Evolutionary conservation across 2,329 filamentous ascomycete species (phyloP), one percentile per base, ranked within the genome.

Genomic region (Fusarium sp.): DNA sequence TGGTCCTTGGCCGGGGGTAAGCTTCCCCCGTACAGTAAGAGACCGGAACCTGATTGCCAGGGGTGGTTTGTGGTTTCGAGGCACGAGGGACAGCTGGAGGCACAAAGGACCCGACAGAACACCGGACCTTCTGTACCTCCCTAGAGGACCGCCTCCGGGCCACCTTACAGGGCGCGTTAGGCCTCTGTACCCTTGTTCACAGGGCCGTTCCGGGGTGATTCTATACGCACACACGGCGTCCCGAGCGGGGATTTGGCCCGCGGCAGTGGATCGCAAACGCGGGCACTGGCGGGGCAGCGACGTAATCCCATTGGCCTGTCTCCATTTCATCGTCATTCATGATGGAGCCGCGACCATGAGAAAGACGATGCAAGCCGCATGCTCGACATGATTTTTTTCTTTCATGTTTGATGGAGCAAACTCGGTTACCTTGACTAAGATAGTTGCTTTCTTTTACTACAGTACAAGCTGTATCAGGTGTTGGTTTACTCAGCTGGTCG

Each of bases 331-430:
- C 72, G 70, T 66, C 72, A 74, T 74, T 72, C 71, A 61, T 71
- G 66, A 74, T 74, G 72, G 72, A 74, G 69, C 72, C 72, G 63
- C 62, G 69, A 62, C 56, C 56, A 40, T 49, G 58, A 58, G 58
- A 72, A 69, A 70, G 72, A 74, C 72, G 72, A 74, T 72, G 70
- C 68, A 73, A 74, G 72, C 70, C 72, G 72, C 66, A 61, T 60
- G 68, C 49, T 71, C 36, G 52, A 50, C 24, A 45, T 54, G 34
- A 34, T 45, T 66, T 58, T 58, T 46, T 34, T 18, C 26, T 40
- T 57, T 58, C 34, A 28, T 67, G 53, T 56, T 39, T 68, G 44
- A 59, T 38, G 38, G 53, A 64, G 59, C 39, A 42, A 63, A 48
- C 40, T 52, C 24, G 18, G 28, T 63, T 61, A 36, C 22, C 28